Base-by-base conservation (phyloP, 495 filamentous ascomycete species). In the Daldinia grandis region DNA sequence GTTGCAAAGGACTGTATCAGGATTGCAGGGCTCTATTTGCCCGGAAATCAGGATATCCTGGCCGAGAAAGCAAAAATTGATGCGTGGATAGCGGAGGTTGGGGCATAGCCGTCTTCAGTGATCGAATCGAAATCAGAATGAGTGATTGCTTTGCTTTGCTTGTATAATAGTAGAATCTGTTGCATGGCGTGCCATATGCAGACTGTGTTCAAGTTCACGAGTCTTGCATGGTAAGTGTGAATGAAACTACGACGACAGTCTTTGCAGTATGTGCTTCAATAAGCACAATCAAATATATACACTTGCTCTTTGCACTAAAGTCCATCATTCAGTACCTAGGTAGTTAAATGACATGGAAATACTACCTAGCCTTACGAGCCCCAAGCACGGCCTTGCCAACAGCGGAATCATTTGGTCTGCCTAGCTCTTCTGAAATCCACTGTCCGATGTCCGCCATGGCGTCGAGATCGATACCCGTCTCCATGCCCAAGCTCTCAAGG, bases 391-490 rank as follows among this genome's bases (percentile, higher is more conserved):
- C 93, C 72, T 90, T 94, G 3, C 93, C 93, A 28, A 92, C 93
- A 57, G 86, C 87, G 61, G 91, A 92, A 24, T 89, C 91, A 78
- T 95, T 92, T 21, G 80, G 73, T 78, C 90, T 88, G 15, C 91
- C 94, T 57, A 99, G 80, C 81, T 97, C 91, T 6, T 74, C 79
- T 37, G 90, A 93, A 63, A 99, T 97, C 96, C 96, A 99, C 5
- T 88, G 87, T 0, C 95, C 95, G 64, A 97, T 89, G 66, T 90
- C 86, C 3, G 89, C 87, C 79, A 97, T 85, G 62, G 89, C 87
- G 74, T 95, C 93, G 51, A 99, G 78, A 79, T 95, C 90, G 8
- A 99, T 86, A 0, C 95, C 95, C 0, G 94, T 97, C 53, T 91
- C 87, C 85, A 93, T 91, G 0, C 95, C 95, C 44, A 97, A 78